Conservation (phyloP, 2,329 filamentous ascomycete species). For the Hypoxylon sp. region DNA sequence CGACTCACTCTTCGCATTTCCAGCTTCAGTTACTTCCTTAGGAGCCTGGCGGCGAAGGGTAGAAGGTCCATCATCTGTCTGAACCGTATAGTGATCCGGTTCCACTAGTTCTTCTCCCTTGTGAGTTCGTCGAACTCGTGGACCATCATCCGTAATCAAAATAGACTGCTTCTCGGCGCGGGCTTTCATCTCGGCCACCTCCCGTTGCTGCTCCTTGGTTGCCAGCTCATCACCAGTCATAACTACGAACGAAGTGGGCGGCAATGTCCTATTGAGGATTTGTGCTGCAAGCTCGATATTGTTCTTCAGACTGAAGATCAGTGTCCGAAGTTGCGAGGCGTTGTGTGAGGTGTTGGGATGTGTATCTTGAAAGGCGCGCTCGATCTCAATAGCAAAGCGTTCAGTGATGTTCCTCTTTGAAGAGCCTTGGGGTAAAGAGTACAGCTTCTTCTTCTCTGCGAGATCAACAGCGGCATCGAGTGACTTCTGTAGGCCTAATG, state of each 20-base stretch:
- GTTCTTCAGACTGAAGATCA: conserved; percentile 89
- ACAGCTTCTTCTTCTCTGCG: conserved; percentile 76
- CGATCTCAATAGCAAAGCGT: conserved; percentile 82
- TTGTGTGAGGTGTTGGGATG: conserved; percentile 69
- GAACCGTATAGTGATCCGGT: conserved; percentile 69
- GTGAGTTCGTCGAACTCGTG: conserved; percentile 88
- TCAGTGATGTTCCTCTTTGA: conserved; percentile 76
- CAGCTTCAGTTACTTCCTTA: conserved; percentile 50
- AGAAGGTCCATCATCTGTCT: conserved; percentile 58
- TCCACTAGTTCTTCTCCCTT: conserved; percentile 95
- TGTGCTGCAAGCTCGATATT: conserved; percentile 84
- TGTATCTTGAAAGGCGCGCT: conserved; percentile 75
- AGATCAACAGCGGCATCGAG: conserved; percentile 76
- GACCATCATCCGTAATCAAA: conserved; percentile 80
- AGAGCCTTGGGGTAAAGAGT: conserved; percentile 73
- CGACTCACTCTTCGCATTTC: conserved; percentile 25
- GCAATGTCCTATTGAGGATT: conserved; percentile 79
- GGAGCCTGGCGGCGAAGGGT: conserved; percentile 56
- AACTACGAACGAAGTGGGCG: conserved; percentile 81
- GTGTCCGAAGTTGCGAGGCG: conserved; percentile 76
- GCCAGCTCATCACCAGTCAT: conserved; percentile 95
- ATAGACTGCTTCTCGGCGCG: conserved; percentile 87
- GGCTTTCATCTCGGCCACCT: conserved; percentile 83
- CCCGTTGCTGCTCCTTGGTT: conserved; percentile 86
- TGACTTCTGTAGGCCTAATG: conserved; percentile 78